A percentile compares a stretch with the other conserved stretches of the same genome.
These are phyloP conservation scores for Lactuca saligna DNA, from an alignment of 129 eudicot genomes.

Conservation along the genomic window DNA sequence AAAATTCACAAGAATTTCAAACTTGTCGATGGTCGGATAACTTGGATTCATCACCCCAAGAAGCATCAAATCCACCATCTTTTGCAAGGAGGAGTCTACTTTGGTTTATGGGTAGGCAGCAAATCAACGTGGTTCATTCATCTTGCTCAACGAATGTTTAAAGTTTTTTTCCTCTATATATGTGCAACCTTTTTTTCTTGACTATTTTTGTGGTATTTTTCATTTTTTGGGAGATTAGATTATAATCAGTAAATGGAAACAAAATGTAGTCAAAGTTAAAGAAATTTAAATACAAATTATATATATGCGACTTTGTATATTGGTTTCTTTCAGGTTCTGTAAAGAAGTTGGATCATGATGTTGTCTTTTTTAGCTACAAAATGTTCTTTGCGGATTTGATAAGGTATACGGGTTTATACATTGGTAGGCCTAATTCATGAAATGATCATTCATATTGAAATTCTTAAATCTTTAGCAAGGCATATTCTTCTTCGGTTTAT, in stretches of 20 bases:
- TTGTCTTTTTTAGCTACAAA: neutral
- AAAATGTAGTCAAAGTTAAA: conserved; percentile 4
- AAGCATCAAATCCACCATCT: conserved; percentile 54
- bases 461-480: neutral
- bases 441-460: too few relatives aligned
- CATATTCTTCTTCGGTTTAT: neutral
- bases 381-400: neutral
- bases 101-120: conserved; percentile 77
- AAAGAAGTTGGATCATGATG: neutral
- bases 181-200: conserved; percentile 1
- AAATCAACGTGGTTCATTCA: conserved; percentile 60
- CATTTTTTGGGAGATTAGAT: conserved; percentile 10
- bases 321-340: neutral
- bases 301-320: neutral
- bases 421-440: neutral
- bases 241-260: conserved; percentile 17
- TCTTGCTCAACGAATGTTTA: conserved; percentile 38
- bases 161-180: neutral
- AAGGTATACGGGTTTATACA: neutral
- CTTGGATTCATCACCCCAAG: conserved; percentile 41
- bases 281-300: conserved; percentile 14
- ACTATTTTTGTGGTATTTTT: conserved; percentile 17
- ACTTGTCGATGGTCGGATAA: conserved; percentile 50
- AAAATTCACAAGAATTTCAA: conserved; percentile 45
- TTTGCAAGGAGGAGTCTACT: conserved; percentile 66